phyloP scores from a whole-genome alignment of 2,329 filamentous ascomycete genomes.

The Aplosporella prunicola region DNA sequence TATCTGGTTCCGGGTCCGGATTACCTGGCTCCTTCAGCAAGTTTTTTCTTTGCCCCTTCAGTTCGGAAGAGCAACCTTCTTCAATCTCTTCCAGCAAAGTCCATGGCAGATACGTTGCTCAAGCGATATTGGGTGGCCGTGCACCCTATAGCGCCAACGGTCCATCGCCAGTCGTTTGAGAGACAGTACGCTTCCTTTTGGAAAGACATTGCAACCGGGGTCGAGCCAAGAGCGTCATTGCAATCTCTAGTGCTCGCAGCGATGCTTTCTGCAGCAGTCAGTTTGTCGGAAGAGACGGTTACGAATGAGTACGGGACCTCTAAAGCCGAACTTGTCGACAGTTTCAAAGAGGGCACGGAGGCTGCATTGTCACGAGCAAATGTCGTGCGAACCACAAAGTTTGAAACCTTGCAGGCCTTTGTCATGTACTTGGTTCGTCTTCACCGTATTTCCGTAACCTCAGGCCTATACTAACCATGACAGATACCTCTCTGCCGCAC shows the following conservation, averaged over 20 bases:
- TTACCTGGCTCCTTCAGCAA: constrained; percentile 59
- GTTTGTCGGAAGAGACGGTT: constrained; percentile 49
- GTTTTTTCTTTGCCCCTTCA: constrained; percentile 53
- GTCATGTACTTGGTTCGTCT: constrained; percentile 61
- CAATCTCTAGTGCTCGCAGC: constrained; percentile 62
- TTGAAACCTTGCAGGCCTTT: constrained; percentile 69
- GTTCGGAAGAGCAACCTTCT: constrained; percentile 37
- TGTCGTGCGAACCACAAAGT: constrained; percentile 59
- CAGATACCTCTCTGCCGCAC: constrained; percentile 62
- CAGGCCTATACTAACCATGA: background rate
- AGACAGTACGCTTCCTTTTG: constrained; percentile 56
- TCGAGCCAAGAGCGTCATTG: constrained; percentile 53
- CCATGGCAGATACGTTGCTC: constrained; percentile 52
- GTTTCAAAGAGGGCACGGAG: constrained; percentile 58
- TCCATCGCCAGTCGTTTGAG: constrained; percentile 60
- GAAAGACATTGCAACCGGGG: constrained; percentile 48
- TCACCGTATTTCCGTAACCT: too few species aligned
- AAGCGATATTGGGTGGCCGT: constrained; percentile 59
- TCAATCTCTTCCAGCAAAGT: constrained; percentile 51
- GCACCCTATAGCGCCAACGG: constrained; percentile 56
- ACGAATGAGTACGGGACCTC: constrained; percentile 45
- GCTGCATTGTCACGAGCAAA: constrained; percentile 58
- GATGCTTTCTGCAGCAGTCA: constrained; percentile 60
- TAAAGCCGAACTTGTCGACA: constrained; percentile 50
- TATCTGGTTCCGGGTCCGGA: constrained; percentile 56